A percentile compares a stretch with the other conserved stretches of the same genome.
phyloP scores from a whole-genome alignment of 1,284 basidiomycete genomes.

The Paramarasmius palmivorus region DNA sequence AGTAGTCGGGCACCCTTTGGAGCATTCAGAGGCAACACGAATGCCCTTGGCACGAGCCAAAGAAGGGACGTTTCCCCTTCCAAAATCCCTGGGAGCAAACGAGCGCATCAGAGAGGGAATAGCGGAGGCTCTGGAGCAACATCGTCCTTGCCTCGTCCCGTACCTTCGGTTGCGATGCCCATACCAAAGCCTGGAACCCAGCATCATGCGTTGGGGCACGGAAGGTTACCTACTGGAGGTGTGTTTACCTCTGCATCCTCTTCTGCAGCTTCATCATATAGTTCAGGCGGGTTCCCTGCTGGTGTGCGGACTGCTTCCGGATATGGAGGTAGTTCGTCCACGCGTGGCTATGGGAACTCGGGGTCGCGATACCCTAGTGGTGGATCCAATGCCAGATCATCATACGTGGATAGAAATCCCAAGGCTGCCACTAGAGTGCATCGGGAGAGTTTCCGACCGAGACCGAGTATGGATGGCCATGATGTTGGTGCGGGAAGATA shows the following conservation, averaged over 20 bases:
- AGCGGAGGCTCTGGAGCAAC: slow-evolving; percentile 18
- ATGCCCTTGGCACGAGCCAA: slow-evolving; percentile 1
- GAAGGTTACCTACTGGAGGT: slow-evolving; percentile 37
- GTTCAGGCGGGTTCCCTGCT: slow-evolving; percentile 22
- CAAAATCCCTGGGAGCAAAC: slow-evolving; percentile 40
- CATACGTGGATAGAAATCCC: slow-evolving; percentile 26
- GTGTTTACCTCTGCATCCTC: slow-evolving; percentile 19
- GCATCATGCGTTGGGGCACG: slow-evolving; percentile 54
- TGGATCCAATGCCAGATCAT: slow-evolving; percentile 24
- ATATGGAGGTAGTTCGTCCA: slow-evolving; percentile 2
- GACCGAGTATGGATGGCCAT: slow-evolving; percentile 60
- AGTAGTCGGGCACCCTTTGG: slow-evolving; percentile 33
- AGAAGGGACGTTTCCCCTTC: slow-evolving; percentile 41
- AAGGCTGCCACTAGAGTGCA: slow-evolving; percentile 50
- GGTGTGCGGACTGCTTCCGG: slow-evolving; percentile 16
- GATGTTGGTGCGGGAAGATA: slow-evolving; percentile 7
- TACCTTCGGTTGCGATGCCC: slow-evolving; percentile 38
- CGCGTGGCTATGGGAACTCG: slow-evolving; percentile 7
- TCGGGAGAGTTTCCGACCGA: slow-evolving; percentile 77
- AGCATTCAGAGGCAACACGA: slow-evolving; percentile 12
- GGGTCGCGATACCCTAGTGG: slow-evolving; percentile 10
- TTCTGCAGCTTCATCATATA: slow-evolving; percentile 19
- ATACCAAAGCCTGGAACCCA: slow-evolving; percentile 47
- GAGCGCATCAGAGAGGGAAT: slow-evolving; percentile 25
- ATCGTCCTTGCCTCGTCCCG: slow-evolving; percentile 37